Conservation (phyloP, 2,329 filamentous ascomycete species). For the Neopestalotiopsis rosae region DNA sequence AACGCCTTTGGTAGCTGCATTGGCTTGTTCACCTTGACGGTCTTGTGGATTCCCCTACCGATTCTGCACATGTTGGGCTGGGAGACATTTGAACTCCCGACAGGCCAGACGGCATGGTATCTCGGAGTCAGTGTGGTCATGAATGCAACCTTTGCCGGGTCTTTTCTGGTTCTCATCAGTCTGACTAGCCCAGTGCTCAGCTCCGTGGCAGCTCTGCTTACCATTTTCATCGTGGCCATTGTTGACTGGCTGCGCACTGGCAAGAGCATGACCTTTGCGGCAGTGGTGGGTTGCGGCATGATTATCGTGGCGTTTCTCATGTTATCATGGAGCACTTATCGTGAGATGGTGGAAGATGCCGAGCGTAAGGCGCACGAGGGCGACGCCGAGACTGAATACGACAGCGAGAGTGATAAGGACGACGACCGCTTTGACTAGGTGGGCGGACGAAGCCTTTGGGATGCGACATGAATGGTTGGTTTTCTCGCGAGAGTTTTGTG, state of each 20-base stretch:
- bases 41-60: constrained; percentile 92
- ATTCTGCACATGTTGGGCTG: constrained; percentile 79
- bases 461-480: not conserved
- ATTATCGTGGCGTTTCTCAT: constrained; percentile 90
- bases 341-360: constrained; percentile 88
- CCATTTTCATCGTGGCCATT: constrained; percentile 94
- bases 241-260: constrained; percentile 89
- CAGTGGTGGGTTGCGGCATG: constrained; percentile 80
- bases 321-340: constrained; percentile 88
- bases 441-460: not conserved
- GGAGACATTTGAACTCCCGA: constrained; percentile 84
- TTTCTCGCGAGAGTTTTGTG: not conserved
- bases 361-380: constrained; percentile 53
- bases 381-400: constrained; percentile 43
- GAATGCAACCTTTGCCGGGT: constrained; percentile 92
- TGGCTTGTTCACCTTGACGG: constrained; percentile 80
- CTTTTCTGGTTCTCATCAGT: constrained; percentile 90
- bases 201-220: constrained; percentile 89
- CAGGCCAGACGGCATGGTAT: constrained; percentile 78
- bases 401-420: constrained; percentile 52
- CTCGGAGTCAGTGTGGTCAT: constrained; percentile 80
- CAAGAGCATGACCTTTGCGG: constrained; percentile 73
- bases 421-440: constrained; percentile 28
- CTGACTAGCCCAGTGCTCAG: constrained; percentile 91
- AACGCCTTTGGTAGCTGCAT: constrained; percentile 91